Evolutionary conservation across 2,329 filamentous ascomycete genomes (phyloP).

Genomic region (Diaporthe vexans): DNA sequence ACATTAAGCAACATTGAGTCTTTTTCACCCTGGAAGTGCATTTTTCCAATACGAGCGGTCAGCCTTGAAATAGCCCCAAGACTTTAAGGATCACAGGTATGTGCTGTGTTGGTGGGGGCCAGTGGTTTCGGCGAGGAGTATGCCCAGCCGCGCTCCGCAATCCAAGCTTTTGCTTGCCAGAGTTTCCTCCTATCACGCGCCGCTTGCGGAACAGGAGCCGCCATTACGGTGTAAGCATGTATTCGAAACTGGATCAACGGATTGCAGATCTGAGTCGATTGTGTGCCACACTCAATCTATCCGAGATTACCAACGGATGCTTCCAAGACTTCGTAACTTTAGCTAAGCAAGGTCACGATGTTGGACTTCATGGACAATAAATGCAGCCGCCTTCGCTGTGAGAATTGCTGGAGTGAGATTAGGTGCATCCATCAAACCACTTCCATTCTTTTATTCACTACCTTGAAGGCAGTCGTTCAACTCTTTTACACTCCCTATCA

Average conservation of each 20-base stretch:
- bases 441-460: neutral
- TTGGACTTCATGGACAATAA: neutral
- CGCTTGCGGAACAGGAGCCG: neutral
- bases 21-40: neutral
- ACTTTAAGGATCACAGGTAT: neutral
- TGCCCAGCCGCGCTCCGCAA: slow-evolving; percentile 1
- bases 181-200: neutral
- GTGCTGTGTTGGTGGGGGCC: neutral
- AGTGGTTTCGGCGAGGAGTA: neutral
- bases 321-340: slow-evolving; percentile 1
- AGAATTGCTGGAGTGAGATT: neutral
- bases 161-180: slow-evolving; percentile 6
- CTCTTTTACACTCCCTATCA: neutral
- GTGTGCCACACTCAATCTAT: slow-evolving; percentile 17
- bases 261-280: neutral
- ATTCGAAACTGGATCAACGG: neutral
- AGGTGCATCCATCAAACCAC: too few species aligned
- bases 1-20: neutral
- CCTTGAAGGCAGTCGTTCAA: neutral
- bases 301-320: slow-evolving; percentile 18
- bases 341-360: neutral
- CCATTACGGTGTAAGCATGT: neutral
- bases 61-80: neutral
- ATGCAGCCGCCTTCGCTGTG: neutral
- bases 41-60: neutral